Conservation (phyloP, 331 rosid genomes). For the Acacia pycnantha region DNA sequence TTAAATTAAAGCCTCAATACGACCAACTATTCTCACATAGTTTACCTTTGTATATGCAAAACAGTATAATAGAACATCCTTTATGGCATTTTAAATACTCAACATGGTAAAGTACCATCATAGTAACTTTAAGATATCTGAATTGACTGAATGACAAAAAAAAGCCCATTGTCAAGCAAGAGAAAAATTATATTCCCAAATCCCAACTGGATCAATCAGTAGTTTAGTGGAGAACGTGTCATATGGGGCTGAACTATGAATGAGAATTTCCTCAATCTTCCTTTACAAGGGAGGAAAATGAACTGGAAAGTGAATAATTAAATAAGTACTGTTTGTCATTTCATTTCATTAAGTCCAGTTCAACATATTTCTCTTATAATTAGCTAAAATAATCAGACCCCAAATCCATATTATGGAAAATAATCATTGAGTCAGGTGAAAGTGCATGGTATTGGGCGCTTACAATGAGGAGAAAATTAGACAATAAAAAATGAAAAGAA, state of each 20-base stretch:
- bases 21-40: neutral
- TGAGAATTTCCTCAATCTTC: neutral
- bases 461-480: neutral
- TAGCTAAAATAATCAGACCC: neutral
- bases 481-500: neutral
- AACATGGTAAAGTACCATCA: neutral
- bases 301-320: neutral
- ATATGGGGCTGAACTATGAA: neutral
- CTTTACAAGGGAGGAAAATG: neutral
- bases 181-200: neutral
- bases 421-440: too few species aligned
- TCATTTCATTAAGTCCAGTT: neutral
- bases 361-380: neutral
- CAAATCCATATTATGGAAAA: conserved; percentile 14
- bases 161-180: conserved; percentile 1
- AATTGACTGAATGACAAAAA: conserved; percentile 12
- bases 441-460: neutral
- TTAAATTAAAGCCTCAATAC: neutral
- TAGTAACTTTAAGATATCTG: neutral
- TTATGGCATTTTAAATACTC: neutral
- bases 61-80: neutral
- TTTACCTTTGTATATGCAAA: neutral
- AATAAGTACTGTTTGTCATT: neutral
- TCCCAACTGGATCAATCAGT: conserved; percentile 10
- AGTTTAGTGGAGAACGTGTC: conserved; percentile 1